Percentiles rank a stretch among this genome's conserved stretches.
Conservation (phyloP, 2,329 filamentous ascomycete species). For the Aureobasidium sp. region DNA sequence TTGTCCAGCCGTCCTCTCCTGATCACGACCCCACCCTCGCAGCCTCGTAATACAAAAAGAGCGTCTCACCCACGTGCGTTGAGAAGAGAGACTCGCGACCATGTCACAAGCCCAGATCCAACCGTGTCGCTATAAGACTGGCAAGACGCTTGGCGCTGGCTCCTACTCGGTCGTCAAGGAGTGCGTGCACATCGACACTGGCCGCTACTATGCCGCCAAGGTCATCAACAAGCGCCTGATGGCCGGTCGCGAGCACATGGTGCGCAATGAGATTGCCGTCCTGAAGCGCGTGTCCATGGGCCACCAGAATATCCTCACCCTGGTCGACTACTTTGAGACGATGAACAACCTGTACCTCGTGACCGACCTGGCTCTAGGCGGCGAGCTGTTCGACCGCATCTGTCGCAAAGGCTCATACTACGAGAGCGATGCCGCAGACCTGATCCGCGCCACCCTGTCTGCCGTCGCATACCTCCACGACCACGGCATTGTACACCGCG, state of each 20-base stretch:
- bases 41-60: not conserved
- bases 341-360: constrained; percentile 99
- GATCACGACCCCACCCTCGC: not conserved
- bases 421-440: constrained; percentile 90
- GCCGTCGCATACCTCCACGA: constrained; percentile 98
- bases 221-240: constrained; percentile 99
- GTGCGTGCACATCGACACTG: constrained; percentile 96
- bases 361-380: constrained; percentile 90
- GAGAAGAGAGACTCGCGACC: not conserved
- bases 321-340: constrained; percentile 99
- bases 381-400: constrained; percentile 96
- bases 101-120: constrained; percentile 57
- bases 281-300: constrained; percentile 98
- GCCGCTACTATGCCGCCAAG: constrained; percentile 96
- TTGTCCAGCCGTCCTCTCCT: not conserved
- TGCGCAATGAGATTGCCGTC: constrained; percentile 96
- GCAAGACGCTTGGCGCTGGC: constrained; percentile 92
- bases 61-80: not conserved
- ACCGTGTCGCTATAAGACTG: constrained; percentile 96
- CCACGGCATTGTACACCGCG: constrained; percentile 95
- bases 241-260: constrained; percentile 97
- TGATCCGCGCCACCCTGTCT: constrained; percentile 89
- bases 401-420: constrained; percentile 98
- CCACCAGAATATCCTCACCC: constrained; percentile 92
- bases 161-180: constrained; percentile 99